These are phyloP conservation scores for Eudorina sp. DNA, from an alignment of 139 green algal genomes.

Conservation along the genomic window DNA sequence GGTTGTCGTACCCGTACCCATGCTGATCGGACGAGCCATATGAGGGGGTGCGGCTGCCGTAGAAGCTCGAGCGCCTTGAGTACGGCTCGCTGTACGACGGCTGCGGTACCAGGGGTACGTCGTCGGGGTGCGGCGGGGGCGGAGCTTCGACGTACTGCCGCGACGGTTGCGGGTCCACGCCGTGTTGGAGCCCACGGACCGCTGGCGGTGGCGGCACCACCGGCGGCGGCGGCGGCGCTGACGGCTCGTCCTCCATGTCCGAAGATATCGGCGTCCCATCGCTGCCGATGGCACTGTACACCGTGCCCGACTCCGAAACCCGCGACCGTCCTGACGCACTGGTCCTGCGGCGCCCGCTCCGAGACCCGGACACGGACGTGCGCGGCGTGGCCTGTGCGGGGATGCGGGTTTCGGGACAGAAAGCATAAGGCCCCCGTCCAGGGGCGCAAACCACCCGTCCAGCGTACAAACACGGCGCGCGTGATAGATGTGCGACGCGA, in stretches of 20 bases:
- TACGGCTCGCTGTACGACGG: not conserved
- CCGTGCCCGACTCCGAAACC: not conserved
- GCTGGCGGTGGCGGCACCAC: not conserved
- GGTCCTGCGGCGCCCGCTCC: not conserved
- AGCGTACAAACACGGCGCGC: no score
- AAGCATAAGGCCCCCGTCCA: no score
- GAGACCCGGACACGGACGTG: not conserved
- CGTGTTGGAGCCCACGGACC: not conserved
- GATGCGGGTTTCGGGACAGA: not conserved
- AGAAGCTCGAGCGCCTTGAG: not conserved
- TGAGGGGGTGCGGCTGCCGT: not conserved
- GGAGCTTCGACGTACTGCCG: constrained; percentile 10
- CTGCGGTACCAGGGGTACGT: not conserved
- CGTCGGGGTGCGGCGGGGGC: not conserved
- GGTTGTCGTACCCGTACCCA: not conserved
- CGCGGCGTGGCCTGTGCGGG: not conserved
- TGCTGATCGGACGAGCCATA: not conserved
- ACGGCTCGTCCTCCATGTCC: not conserved
- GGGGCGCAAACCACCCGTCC: no score
- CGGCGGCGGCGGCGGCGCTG: not conserved
- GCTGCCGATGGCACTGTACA: not conserved
- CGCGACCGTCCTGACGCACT: not conserved
- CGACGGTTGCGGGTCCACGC: not conserved
- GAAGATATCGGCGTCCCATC: constrained; percentile 2
- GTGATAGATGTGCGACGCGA: no score